phyloP scores from a whole-genome alignment of 805 yeast genomes.

The Metschnikowia amazonensis region DNA sequence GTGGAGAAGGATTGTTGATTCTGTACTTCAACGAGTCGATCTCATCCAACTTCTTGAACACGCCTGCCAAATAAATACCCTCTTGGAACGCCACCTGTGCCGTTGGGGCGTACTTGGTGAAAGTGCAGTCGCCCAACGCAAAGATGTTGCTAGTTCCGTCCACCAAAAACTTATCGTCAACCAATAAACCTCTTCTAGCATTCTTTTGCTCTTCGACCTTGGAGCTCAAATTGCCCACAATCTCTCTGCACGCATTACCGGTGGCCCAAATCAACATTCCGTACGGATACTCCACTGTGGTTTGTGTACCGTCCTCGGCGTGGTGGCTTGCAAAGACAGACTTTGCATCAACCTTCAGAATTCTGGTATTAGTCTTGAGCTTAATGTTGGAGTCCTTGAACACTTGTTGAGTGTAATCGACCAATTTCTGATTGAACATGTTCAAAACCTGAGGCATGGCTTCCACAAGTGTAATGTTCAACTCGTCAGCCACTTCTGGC shows the following conservation, averaged over 20 bases:
- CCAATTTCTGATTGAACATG: constrained; percentile 65
- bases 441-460: constrained; percentile 85
- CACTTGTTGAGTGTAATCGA: constrained; percentile 75
- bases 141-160: constrained; percentile 80
- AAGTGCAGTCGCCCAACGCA: constrained; percentile 94
- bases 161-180: constrained; percentile 71
- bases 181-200: constrained; percentile 86
- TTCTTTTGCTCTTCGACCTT: constrained; percentile 73
- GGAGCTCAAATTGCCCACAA: constrained; percentile 62
- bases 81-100: constrained; percentile 98
- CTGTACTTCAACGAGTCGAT: constrained; percentile 54
- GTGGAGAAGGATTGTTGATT: constrained; percentile 36
- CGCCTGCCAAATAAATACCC: constrained; percentile 74
- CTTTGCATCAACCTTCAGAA: constrained; percentile 73
- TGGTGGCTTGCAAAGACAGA: constrained; percentile 68
- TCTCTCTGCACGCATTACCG: constrained; percentile 86
- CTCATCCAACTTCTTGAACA: constrained; percentile 61
- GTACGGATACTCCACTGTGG: constrained; percentile 66
- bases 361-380: constrained; percentile 81
- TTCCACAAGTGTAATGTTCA: constrained; percentile 81
- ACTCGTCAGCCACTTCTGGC: constrained; percentile 79
- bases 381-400: constrained; percentile 65
- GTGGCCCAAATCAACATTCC: constrained; percentile 97
- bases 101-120: constrained; percentile 88
- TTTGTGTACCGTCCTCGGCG: constrained; percentile 58